Conservation (phyloP, 306 rosid species). For the Cucurbita ficifolia region DNA sequence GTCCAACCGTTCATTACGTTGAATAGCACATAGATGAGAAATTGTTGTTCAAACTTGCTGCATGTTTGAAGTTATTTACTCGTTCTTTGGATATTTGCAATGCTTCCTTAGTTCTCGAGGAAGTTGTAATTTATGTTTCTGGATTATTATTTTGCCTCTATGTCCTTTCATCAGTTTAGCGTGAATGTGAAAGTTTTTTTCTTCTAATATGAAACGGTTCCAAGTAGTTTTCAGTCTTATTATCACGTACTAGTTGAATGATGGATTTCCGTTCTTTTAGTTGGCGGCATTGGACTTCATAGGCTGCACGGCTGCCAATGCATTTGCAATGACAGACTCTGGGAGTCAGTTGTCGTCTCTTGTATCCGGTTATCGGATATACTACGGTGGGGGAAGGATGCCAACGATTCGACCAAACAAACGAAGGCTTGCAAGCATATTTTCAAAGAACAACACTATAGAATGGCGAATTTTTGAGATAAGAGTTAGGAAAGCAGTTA, state of each 20-base stretch:
- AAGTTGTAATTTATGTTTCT: neutral
- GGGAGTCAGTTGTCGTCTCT: conserved; percentile 94
- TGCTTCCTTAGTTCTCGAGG: neutral
- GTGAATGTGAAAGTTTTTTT: neutral
- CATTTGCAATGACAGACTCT: conserved; percentile 97
- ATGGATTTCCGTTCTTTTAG: conserved; percentile 21
- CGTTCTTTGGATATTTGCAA: neutral
- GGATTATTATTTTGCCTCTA: neutral
- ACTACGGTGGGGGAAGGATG: conserved; percentile 82
- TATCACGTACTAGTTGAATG: neutral
- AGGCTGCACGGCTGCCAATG: conserved; percentile 86
- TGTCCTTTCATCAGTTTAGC: neutral
- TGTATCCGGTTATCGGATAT: conserved; percentile 77
- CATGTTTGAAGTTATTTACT: neutral
- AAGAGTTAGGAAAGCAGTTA: conserved; percentile 84
- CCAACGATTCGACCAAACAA: conserved; percentile 94
- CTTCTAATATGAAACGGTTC: neutral
- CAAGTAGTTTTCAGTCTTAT: neutral
- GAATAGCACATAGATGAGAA: neutral
- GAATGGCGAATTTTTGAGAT: conserved; percentile 94
- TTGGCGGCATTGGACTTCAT: conserved; percentile 94
- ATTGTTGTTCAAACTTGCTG: neutral
- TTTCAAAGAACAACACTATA: conserved; percentile 57
- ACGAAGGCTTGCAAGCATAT: conserved; percentile 74
- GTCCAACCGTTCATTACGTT: neutral